Conservation (phyloP, 495 filamentous ascomycete genomes). For the Pyrenula massariospora region DNA sequence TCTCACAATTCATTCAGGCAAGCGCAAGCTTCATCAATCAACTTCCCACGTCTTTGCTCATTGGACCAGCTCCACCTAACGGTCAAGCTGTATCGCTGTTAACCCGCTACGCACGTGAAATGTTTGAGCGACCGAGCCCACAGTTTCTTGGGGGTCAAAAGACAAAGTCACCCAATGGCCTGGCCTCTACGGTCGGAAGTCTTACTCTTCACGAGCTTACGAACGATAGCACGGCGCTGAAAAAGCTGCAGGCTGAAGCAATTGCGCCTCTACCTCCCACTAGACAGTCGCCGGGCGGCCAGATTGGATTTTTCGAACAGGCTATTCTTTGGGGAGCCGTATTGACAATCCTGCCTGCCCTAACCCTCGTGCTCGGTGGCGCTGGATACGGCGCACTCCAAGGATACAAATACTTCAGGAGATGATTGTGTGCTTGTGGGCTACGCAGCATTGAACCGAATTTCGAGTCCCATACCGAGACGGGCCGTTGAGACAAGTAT, state of each 20-base stretch:
- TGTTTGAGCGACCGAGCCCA: conserved; percentile 28
- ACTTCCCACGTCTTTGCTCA: conserved; percentile 31
- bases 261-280: conserved; percentile 23
- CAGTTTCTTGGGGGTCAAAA: conserved; percentile 17
- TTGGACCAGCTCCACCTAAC: conserved; percentile 28
- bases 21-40: conserved; percentile 38
- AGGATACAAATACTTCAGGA: neutral
- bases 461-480: conserved; percentile 2
- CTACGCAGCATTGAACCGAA: neutral
- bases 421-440: too few relatives aligned
- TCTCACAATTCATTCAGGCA: conserved; percentile 36
- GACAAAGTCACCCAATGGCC: conserved; percentile 3
- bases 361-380: neutral
- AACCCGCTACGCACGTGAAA: conserved; percentile 23
- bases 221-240: conserved; percentile 4
- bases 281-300: conserved; percentile 21
- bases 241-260: conserved; percentile 15
- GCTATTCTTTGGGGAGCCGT: conserved; percentile 30
- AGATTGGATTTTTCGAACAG: conserved; percentile 40
- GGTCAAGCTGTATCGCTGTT: conserved; percentile 11
- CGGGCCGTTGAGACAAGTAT: too few relatives aligned
- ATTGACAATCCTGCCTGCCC: conserved; percentile 6
- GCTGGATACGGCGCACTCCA: neutral
- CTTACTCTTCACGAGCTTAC: neutral
- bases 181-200: conserved; percentile 3